A percentile compares a stretch with the other conserved stretches of the same genome.
These are phyloP conservation scores for Parathielavia hyrcaniae DNA, from an alignment of 495 filamentous ascomycete genomes.

Conservation along the genomic window DNA sequence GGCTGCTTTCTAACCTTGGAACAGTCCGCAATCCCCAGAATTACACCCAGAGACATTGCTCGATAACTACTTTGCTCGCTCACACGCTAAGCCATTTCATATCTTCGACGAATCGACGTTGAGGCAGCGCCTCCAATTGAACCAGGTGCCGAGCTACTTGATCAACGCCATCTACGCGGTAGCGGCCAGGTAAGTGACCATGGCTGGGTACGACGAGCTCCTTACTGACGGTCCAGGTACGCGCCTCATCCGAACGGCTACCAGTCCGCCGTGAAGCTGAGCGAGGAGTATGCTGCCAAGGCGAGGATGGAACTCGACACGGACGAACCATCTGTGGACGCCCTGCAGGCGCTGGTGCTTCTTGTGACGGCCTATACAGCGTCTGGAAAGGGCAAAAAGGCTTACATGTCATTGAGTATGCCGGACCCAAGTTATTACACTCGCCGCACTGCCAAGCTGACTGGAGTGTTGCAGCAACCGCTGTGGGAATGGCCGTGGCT, in stretches of 20 bases:
- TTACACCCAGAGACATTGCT: slow-evolving; percentile 55
- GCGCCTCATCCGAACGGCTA: slow-evolving; percentile 54
- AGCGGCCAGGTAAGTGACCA: slow-evolving; percentile 51
- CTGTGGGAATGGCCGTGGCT: slow-evolving; percentile 73
- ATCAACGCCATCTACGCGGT: slow-evolving; percentile 69
- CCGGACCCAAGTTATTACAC: neutral
- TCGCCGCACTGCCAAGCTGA: neutral
- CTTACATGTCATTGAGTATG: slow-evolving; percentile 76
- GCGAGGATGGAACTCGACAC: slow-evolving; percentile 64
- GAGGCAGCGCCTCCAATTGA: slow-evolving; percentile 59
- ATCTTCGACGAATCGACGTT: slow-evolving; percentile 68
- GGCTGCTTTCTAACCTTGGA: neutral
- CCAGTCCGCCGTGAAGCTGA: slow-evolving; percentile 51
- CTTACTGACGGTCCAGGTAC: slow-evolving; percentile 48
- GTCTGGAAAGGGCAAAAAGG: slow-evolving; percentile 72
- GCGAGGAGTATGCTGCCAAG: slow-evolving; percentile 62
- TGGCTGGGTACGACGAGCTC: neutral
- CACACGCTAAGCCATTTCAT: slow-evolving; percentile 73
- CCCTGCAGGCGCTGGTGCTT: slow-evolving; percentile 67
- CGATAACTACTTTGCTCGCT: slow-evolving; percentile 67
- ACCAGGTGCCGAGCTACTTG: slow-evolving; percentile 57
- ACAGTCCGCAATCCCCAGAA: slow-evolving; percentile 38
- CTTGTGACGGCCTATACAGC: slow-evolving; percentile 69
- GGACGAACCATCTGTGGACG: slow-evolving; percentile 72
- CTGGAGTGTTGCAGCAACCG: slow-evolving; percentile 50